Percentiles rank a stretch among this genome's conserved stretches.
Conservation (phyloP, 352 stramenopile genomes). For the Blastocystis sp. region DNA sequence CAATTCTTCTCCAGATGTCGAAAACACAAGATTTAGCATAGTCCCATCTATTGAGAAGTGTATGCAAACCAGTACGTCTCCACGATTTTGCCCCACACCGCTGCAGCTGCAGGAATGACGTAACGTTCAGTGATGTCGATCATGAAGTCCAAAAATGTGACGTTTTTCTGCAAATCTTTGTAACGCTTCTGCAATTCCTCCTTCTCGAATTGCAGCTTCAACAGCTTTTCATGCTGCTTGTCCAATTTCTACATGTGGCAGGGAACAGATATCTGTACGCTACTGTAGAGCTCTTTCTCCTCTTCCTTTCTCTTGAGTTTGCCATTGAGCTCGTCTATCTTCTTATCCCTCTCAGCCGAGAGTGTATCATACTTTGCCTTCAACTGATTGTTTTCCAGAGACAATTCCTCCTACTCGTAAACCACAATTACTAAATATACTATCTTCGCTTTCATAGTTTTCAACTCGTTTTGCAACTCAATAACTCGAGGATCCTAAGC, state of each 20-base stretch:
- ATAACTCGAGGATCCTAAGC: neutral
- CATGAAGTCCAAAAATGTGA: neutral
- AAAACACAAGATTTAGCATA: neutral
- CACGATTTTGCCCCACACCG: neutral
- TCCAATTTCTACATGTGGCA: neutral
- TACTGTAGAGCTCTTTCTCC: neutral
- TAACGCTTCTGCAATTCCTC: neutral
- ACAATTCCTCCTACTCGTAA: neutral
- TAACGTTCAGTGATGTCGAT: slow-evolving; percentile 5
- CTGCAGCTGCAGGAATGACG: neutral
- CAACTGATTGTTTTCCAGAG: neutral
- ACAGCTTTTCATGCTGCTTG: neutral
- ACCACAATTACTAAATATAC: neutral
- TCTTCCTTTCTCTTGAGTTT: neutral
- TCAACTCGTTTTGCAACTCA: neutral
- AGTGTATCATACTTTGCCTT: neutral
- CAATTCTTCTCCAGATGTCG: neutral
- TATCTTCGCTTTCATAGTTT: neutral
- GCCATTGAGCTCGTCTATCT: neutral
- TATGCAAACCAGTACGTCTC: neutral
- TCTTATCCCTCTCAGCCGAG: neutral
- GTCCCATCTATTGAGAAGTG: neutral
- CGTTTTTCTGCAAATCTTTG: neutral
- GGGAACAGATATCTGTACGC: neutral
- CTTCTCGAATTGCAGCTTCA: neutral